phyloP scores from a whole-genome alignment of 306 rosid genomes.

The Inga laurina region DNA sequence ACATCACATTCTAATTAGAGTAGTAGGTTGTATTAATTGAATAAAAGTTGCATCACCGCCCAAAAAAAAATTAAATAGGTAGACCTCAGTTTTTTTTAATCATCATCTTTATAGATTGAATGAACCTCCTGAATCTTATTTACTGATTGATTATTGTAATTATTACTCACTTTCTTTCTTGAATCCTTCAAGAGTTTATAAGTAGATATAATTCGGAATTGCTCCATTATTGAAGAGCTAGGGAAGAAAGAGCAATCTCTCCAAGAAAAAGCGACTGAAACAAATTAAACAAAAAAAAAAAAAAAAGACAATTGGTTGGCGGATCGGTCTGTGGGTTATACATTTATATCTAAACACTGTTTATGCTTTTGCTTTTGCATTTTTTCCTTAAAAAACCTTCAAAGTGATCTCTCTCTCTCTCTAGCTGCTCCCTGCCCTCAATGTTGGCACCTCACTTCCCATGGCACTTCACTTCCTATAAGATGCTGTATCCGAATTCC shows the following conservation, averaged over 20 bases:
- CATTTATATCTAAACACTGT: conserved; percentile 54
- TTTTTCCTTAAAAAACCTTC: conserved; percentile 54
- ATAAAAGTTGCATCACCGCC: too few relatives aligned
- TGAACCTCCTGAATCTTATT: not conserved
- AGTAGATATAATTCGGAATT: not conserved
- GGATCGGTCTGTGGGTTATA: conserved; percentile 59
- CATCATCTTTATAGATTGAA: not conserved
- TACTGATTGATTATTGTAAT: not conserved
- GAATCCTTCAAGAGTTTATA: not conserved
- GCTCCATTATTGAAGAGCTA: not conserved
- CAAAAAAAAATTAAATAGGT: too few relatives aligned
- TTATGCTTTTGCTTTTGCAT: conserved; percentile 60
- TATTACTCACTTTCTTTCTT: not conserved
- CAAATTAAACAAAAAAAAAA: conserved; percentile 1
- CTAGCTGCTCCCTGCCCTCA: not conserved
- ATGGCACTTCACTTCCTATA: too few relatives aligned
- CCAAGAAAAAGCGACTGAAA: conserved; percentile 16
- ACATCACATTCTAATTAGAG: too few relatives aligned
- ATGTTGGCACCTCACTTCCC: not conserved
- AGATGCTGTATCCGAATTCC: too few relatives aligned
- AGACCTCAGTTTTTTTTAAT: not conserved
- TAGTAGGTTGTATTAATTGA: too few relatives aligned
- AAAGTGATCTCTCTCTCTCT: conserved; percentile 45
- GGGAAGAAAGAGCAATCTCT: not conserved
- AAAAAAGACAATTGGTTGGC: conserved; percentile 28